Conservation (phyloP, 2,329 filamentous ascomycete genomes). For the Ambrosiella cleistominuta region DNA sequence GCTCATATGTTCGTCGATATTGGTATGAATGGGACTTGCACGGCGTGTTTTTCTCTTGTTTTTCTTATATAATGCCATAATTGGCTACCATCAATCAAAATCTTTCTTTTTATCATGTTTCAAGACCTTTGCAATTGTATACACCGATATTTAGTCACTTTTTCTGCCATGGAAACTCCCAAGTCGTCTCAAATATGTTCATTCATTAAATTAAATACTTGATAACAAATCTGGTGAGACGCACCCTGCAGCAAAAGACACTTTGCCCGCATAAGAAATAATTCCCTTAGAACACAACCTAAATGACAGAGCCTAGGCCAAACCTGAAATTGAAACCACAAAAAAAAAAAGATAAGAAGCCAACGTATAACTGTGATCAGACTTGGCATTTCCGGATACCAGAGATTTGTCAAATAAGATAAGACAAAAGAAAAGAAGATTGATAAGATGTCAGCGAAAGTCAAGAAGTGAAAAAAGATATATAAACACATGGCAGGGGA, state of each 20-base stretch:
- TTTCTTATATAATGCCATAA: conserved; percentile 3
- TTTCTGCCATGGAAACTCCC: neutral
- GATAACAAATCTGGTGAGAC: neutral
- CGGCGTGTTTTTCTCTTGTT: neutral
- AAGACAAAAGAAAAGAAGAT: conserved; percentile 1
- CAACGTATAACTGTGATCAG: neutral
- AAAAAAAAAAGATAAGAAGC: neutral
- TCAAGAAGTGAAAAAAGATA: neutral
- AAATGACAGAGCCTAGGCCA: conserved; percentile 6
- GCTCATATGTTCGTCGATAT: neutral
- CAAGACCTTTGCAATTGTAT: too few species aligned
- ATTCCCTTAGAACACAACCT: conserved; percentile 1
- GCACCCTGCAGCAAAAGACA: conserved; percentile 1
- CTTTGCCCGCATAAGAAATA: conserved; percentile 1
- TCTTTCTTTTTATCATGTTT: neutral
- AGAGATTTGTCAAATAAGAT: neutral
- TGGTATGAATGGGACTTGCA: neutral
- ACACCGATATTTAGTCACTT: too few species aligned
- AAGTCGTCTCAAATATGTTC: neutral
- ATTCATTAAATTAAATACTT: conserved; percentile 10
- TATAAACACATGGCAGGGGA: neutral
- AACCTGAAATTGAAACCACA: neutral
- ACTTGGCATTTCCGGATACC: conserved; percentile 5
- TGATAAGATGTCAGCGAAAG: conserved; percentile 1
- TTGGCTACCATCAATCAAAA: neutral